phyloP scores from a whole-genome alignment of 805 yeast genomes.

The Lipomyces sp. region DNA sequence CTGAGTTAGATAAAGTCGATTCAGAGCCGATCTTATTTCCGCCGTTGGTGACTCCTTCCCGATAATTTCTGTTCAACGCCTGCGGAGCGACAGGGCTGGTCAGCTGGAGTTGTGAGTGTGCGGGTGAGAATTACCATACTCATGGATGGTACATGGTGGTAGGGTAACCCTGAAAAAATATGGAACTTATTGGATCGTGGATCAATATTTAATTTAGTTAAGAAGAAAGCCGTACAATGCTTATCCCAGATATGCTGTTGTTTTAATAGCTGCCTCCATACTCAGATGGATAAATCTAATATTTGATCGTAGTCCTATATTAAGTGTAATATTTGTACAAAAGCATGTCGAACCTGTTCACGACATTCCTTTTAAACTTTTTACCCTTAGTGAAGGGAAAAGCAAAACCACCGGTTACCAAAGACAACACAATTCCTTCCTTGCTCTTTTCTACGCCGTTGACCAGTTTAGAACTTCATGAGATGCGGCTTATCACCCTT shows the following conservation, averaged over 20 bases:
- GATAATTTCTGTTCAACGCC: neutral
- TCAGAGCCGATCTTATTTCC: neutral
- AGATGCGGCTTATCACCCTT: conserved; percentile 98
- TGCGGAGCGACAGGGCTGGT: neutral
- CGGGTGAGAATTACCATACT: neutral
- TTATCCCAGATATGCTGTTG: too few species aligned
- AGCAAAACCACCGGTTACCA: neutral
- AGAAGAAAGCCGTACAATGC: too few species aligned
- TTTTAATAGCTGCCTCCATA: too few species aligned
- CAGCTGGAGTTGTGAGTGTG: neutral
- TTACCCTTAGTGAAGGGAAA: neutral
- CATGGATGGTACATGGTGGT: neutral
- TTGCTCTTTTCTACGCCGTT: neutral
- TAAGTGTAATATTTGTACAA: conserved; percentile 9
- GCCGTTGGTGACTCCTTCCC: neutral
- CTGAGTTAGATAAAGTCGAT: neutral
- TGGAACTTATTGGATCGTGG: too few species aligned
- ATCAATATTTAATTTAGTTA: too few species aligned
- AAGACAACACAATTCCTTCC: neutral
- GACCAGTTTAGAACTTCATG: conserved; percentile 81
- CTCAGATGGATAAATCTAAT: neutral
- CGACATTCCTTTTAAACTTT: conserved; percentile 4
- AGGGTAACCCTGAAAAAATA: neutral
- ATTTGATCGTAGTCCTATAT: conserved; percentile 4
- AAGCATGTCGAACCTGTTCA: conserved; percentile 1